Evolutionary conservation across 108 stramenopile species (phyloP).

Genomic region (Conticribra weissflogii): DNA sequence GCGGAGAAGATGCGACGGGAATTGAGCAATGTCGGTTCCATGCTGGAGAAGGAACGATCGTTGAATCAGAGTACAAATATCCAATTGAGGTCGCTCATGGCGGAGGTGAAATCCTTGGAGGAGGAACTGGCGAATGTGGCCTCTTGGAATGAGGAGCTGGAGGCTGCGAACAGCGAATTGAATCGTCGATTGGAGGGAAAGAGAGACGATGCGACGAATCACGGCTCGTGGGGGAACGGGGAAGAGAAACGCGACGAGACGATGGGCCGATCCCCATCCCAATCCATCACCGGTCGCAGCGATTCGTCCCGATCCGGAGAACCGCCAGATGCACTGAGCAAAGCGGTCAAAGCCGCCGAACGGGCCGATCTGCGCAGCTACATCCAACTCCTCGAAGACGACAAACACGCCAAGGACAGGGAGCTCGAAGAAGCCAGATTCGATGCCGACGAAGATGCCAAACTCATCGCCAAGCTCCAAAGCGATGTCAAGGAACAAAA

Average conservation of each 20-base stretch:
- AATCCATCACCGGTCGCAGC: background rate
- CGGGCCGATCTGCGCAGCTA: constrained; percentile 31
- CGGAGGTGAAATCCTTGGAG: background rate
- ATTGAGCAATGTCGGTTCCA: background rate
- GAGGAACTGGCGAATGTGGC: background rate
- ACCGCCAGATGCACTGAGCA: constrained; percentile 5
- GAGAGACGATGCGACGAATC: background rate
- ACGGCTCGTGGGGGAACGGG: background rate
- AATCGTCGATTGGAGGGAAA: background rate
- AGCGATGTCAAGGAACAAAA: constrained; percentile 23
- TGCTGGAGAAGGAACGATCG: constrained; percentile 7
- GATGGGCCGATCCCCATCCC: too few species aligned
- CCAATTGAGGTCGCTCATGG: background rate
- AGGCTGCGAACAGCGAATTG: background rate
- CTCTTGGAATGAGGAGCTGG: background rate
- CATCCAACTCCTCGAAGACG: constrained; percentile 34
- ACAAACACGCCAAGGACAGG: constrained; percentile 16
- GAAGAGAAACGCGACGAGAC: too few species aligned
- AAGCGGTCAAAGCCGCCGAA: constrained; percentile 20
- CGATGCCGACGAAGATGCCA: constrained; percentile 5
- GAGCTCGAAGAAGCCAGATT: constrained; percentile 32
- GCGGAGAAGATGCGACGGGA: background rate
- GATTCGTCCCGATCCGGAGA: background rate
- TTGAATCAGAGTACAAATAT: background rate
- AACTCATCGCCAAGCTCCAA: background rate